Conservation (phyloP, 176 grass and related monocot genomes). For the Guadua angustifolia region DNA sequence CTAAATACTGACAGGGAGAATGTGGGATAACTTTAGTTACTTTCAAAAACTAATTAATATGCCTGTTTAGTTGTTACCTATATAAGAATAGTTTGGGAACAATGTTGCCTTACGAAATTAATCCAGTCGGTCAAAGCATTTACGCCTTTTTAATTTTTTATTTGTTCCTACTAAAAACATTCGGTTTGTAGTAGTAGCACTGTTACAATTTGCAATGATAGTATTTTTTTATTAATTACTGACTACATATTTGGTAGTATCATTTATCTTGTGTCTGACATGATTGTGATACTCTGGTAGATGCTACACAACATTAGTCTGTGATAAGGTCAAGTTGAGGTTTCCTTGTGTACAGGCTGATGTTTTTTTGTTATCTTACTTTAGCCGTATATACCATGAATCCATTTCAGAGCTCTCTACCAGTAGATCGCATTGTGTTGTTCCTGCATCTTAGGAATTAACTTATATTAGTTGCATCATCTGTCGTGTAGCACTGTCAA, state of each 20-base stretch:
- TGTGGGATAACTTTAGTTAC: background rate
- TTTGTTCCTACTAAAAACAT: conserved; percentile 18
- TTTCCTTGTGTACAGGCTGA: background rate
- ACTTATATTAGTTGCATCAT: conserved; percentile 3
- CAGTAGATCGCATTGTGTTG: background rate
- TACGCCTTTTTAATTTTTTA: conserved; percentile 14
- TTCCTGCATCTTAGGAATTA: conserved; percentile 28
- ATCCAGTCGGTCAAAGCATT: conserved; percentile 30
- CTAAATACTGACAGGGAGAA: background rate
- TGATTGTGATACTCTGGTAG: background rate
- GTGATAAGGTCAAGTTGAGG: background rate
- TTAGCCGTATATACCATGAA: background rate
- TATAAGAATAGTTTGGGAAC: background rate
- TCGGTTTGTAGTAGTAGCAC: background rate
- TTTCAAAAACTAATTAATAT: background rate
- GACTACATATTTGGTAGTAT: conserved; percentile 16
- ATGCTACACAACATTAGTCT: background rate
- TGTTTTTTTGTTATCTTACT: conserved; percentile 18
- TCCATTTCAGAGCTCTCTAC: background rate
- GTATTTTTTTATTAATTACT: conserved; percentile 2
- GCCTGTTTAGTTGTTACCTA: background rate
- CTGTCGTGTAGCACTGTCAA: conserved; percentile 1
- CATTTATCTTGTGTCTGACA: background rate
- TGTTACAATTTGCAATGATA: background rate
- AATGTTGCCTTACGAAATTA: background rate